Conservation (phyloP, 2,329 filamentous ascomycete species). For the Colletotrichum melonis region DNA sequence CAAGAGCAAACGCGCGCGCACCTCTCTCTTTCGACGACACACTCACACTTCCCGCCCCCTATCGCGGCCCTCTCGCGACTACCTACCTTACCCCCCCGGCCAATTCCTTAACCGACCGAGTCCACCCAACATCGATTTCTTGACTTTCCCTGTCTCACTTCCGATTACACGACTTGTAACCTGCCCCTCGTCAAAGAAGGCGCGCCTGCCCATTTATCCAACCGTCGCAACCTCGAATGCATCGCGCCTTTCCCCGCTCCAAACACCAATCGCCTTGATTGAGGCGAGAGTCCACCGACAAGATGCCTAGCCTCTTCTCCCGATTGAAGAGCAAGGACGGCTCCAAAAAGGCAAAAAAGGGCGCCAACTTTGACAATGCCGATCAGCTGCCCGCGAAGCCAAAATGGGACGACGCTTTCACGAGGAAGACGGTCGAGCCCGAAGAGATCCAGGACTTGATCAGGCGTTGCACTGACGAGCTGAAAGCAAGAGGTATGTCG, state of each 20-base stretch:
- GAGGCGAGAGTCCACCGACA: slow-evolving; percentile 38
- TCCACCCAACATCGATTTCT: slow-evolving; percentile 8
- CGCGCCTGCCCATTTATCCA: slow-evolving; percentile 10
- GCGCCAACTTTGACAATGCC: slow-evolving; percentile 61
- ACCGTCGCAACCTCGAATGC: slow-evolving; percentile 23
- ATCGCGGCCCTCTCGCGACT: slow-evolving; percentile 10
- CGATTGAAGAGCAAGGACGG: slow-evolving; percentile 82
- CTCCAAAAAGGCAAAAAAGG: slow-evolving; percentile 75
- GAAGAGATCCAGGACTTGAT: slow-evolving; percentile 93
- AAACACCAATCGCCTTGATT: slow-evolving; percentile 9
- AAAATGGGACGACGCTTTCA: slow-evolving; percentile 89
- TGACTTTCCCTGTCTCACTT: slow-evolving; percentile 15
- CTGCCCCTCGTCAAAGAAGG: slow-evolving; percentile 19
- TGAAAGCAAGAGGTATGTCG: slow-evolving; percentile 90
- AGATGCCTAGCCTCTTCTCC: slow-evolving; percentile 70
- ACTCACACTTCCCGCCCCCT: slow-evolving; percentile 6
- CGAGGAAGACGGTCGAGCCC: slow-evolving; percentile 82
- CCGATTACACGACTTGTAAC: slow-evolving; percentile 4
- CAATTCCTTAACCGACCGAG: slow-evolving; percentile 3
- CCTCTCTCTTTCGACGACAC: slow-evolving; percentile 18
- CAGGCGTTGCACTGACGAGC: slow-evolving; percentile 85
- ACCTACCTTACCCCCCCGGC: slow-evolving; percentile 7
- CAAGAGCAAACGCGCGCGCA: slow-evolving; percentile 27
- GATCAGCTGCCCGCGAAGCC: slow-evolving; percentile 73
- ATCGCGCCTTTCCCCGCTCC: slow-evolving; percentile 16